Evolutionary conservation across 2,329 filamentous ascomycete species (phyloP), one percentile per base, ranked within the genome.

Genomic region (Volutella citrinella): DNA sequence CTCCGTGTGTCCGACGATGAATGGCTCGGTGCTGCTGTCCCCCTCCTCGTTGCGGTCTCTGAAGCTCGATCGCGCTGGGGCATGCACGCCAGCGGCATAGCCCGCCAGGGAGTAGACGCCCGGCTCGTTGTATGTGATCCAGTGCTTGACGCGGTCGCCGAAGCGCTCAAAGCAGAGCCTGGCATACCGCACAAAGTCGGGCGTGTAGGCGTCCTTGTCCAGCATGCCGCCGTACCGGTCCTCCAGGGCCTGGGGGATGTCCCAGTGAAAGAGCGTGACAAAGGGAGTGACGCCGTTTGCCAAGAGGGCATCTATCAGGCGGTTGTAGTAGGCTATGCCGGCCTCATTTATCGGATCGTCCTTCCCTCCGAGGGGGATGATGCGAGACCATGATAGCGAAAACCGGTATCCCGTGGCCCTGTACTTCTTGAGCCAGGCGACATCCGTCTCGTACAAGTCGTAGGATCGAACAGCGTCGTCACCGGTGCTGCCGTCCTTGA

Each of bases 251-350:
- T 51, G 48, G 9, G 79, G 79, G 1, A 78, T 66, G 56, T 83
- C 79, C 78, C 78, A 82, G 48, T 83, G 79, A 55, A 76, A 81
- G 4, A 83, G 63, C 1, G 79, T 83, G 32, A 81, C 64, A 46
- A 81, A 70, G 0, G 80, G 78, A 9, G 67, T 70, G 45, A 82
- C 80, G 25, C 66, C 71, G 19, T 76, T 75, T 3, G 35, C 27
- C 9, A 51, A 27, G 9, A 82, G 63, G 50, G 79, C 75, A 45
- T 82, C 73, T 17, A 80, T 71, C 23, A 83, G 68, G 27, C 73
- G 68, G 51, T 74, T 65, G 54, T 82, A 83, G 55, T 76, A 74
- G 29, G 72, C 64, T 20, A 83, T 54, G 7, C 78, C 78, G 30
- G 70, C 68, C 40, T 79, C 65, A 47, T 82, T 82, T 53, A 82